Percentiles rank a stretch among this genome's conserved stretches.
These are phyloP conservation scores for Penicillium crustosum DNA, from an alignment of 2,329 filamentous ascomycete genomes.

Conservation along the genomic window DNA sequence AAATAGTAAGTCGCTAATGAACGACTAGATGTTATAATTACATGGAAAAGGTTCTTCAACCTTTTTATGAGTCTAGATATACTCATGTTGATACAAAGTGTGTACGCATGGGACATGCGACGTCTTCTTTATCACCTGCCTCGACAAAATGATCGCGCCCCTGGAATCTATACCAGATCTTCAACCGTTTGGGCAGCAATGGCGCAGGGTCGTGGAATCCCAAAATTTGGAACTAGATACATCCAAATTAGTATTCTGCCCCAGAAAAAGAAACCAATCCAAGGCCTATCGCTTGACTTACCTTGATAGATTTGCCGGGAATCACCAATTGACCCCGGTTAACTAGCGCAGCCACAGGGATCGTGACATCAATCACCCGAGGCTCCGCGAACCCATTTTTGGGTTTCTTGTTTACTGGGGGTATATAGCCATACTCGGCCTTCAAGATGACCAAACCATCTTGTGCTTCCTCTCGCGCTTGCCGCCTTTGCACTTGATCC, in stretches of 20 bases:
- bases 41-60: constrained; percentile 3
- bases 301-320: constrained; percentile 37
- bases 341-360: constrained; percentile 47
- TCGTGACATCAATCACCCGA: constrained; percentile 42
- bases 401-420: constrained; percentile 27
- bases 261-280: background rate
- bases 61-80: background rate
- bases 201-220: constrained; percentile 48
- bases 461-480: constrained; percentile 35
- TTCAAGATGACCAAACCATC: constrained; percentile 42
- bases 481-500: constrained; percentile 41
- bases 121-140: constrained; percentile 36
- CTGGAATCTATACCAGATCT: constrained; percentile 45
- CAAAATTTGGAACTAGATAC: constrained; percentile 40
- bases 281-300: constrained; percentile 16
- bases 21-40: constrained; percentile 19
- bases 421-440: constrained; percentile 44
- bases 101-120: constrained; percentile 42
- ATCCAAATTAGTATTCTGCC: constrained; percentile 19
- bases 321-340: constrained; percentile 44
- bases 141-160: constrained; percentile 42
- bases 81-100: constrained; percentile 31
- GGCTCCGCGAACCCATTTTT: constrained; percentile 24
- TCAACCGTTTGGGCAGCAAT: constrained; percentile 41
- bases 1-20: constrained; percentile 4